Base-by-base conservation (phyloP, 78 protist species). In the Blattamonas nauphoetae region DNA sequence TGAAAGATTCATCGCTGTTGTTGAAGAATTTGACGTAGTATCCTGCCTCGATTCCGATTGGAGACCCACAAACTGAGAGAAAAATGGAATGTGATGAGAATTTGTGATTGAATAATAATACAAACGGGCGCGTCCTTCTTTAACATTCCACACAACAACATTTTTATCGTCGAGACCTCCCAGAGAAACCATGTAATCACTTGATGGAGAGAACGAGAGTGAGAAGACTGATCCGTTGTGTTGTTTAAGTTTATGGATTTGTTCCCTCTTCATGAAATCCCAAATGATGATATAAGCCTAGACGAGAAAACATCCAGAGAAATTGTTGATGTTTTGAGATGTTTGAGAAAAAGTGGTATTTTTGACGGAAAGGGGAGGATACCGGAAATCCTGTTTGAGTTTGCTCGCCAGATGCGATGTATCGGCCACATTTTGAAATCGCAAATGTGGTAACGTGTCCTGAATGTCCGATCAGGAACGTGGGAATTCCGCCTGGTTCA, bases 391-490 rank as follows among this genome's bases (percentile, higher is more conserved):
- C 83, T 21, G 21, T 79, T 6, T 36, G 33, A 79, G 83, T 79
- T 11, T 79, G 42, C 41, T 79, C 83, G 41, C 83, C 83, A 79
- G 83, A 33, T 4, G 83, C 83, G 21, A 79, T 79, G 21, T 79
- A 79, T 11, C 41, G 33, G 33, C 83, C 83, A 4, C 42, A 79
- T 6, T 6, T 33, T 6, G 83, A 79, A 21, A 79, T 79, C 45
- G 83, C 83, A 79, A 79, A 21, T 5, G 42, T 32, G 33, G 83
- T 33, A 36, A 79, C 41, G 21, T 21, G 83, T 4, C 83, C 83
- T 6, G 83, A 33, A 21, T 79, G 83, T 4, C 83, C 83, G 32
- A 33, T 6, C 4, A 79, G 83, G 83, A 79, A 79, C 21, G 11
- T 21, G 11, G 11, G 71, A 55, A 21, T 29, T 29, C 71, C 83